Percentiles rank a stretch among this genome's conserved stretches.
phyloP scores from a whole-genome alignment of 768 basidiomycete genomes.

The Lactarius trivialis region DNA sequence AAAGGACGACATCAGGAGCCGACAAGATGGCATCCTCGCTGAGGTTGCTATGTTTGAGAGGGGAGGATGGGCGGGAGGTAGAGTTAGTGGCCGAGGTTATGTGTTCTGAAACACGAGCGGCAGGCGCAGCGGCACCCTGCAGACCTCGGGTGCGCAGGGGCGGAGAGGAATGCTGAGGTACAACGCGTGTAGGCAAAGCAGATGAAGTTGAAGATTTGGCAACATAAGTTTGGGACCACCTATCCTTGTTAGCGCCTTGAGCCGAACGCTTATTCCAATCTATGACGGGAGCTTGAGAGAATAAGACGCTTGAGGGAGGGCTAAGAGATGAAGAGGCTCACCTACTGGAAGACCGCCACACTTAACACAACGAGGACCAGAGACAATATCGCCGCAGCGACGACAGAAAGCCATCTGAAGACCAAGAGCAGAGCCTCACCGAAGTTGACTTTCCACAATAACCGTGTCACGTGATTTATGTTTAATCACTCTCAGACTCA shows the following conservation, averaged over 20 bases:
- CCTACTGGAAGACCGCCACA: conserved; percentile 78
- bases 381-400: conserved; percentile 78
- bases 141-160: conserved; percentile 39
- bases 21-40: conserved; percentile 32
- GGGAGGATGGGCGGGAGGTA: conserved; percentile 48
- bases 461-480: conserved; percentile 10
- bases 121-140: conserved; percentile 38
- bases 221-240: conserved; percentile 78
- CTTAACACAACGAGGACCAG: conserved; percentile 54
- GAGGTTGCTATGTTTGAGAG: conserved; percentile 40
- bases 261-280: conserved; percentile 50
- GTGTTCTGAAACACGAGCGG: conserved; percentile 49
- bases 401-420: conserved; percentile 73
- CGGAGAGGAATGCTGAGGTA: conserved; percentile 19
- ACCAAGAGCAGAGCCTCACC: conserved; percentile 7
- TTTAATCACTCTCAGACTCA: conserved; percentile 9
- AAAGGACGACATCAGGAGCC: conserved; percentile 51
- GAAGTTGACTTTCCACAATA: neutral
- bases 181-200: conserved; percentile 28
- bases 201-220: conserved; percentile 44
- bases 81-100: conserved; percentile 48
- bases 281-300: conserved; percentile 53
- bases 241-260: conserved; percentile 46
- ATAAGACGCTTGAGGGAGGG: neutral
- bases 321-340: conserved; percentile 35